Percentiles rank a stretch among this genome's conserved stretches.
Evolutionary conservation across 805 yeast species (phyloP).

Genomic region (Pichia membranifaciens): DNA sequence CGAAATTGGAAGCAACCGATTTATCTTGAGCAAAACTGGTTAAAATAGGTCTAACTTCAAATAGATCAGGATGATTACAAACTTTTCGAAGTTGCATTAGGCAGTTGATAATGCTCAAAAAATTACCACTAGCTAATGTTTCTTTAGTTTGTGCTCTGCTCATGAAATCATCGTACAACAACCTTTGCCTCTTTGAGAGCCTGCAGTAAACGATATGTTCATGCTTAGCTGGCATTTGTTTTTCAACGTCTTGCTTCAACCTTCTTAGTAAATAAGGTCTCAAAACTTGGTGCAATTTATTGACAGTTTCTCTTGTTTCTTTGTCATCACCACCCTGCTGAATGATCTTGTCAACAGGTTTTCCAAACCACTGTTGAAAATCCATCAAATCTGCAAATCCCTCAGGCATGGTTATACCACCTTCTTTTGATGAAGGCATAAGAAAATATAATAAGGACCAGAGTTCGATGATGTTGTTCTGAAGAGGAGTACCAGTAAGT

Average conservation of each 20-base stretch:
- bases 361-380: slow-evolving; percentile 98
- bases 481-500: slow-evolving; percentile 95
- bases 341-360: slow-evolving; percentile 87
- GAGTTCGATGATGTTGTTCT: slow-evolving; percentile 87
- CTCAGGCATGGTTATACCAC: slow-evolving; percentile 67
- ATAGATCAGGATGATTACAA: slow-evolving; percentile 85
- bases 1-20: slow-evolving; percentile 51
- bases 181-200: slow-evolving; percentile 86
- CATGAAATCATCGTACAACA: slow-evolving; percentile 93
- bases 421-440: slow-evolving; percentile 78
- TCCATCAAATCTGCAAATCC: slow-evolving; percentile 96
- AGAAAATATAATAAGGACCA: slow-evolving; percentile 94
- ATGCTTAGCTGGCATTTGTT: slow-evolving; percentile 97
- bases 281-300: slow-evolving; percentile 85
- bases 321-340: slow-evolving; percentile 64
- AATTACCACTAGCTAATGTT: slow-evolving; percentile 90
- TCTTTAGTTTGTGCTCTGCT: slow-evolving; percentile 93
- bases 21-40: slow-evolving; percentile 78
- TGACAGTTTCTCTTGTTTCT: slow-evolving; percentile 81
- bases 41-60: slow-evolving; percentile 90
- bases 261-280: slow-evolving; percentile 90
- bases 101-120: slow-evolving; percentile 90
- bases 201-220: slow-evolving; percentile 94
- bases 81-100: slow-evolving; percentile 96
- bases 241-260: slow-evolving; percentile 92